Conservation (phyloP, 163 green algal species). For the Picocystis sp. region DNA sequence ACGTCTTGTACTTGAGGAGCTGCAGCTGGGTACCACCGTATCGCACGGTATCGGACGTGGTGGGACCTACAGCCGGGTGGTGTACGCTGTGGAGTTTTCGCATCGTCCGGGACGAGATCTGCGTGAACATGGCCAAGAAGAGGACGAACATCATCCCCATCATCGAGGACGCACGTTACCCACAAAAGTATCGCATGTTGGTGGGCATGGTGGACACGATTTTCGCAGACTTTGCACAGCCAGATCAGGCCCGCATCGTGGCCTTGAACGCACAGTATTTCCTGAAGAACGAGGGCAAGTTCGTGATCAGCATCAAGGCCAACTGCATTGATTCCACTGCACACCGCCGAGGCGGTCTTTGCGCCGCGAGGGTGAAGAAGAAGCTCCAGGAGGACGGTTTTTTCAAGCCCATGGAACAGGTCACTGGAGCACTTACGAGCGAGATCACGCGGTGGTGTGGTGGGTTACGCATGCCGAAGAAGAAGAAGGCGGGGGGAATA, state of each 20-base stretch:
- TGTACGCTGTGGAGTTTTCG: conserved; percentile 99
- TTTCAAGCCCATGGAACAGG: conserved; percentile 96
- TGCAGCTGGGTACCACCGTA: conserved; percentile 73
- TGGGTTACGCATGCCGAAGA: conserved; percentile 51
- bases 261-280: conserved; percentile 94
- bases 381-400: conserved; percentile 95
- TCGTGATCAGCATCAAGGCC: conserved; percentile 98
- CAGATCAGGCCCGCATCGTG: conserved; percentile 88
- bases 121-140: conserved; percentile 99
- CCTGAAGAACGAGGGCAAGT: conserved; percentile 92
- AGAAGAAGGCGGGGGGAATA: conserved; percentile 19
- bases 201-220: conserved; percentile 98
- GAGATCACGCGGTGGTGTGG: conserved; percentile 91
- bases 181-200: conserved; percentile 98
- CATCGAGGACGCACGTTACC: conserved; percentile 97
- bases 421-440: conserved; percentile 99
- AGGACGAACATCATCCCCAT: conserved; percentile 98
- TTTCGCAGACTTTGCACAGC: conserved; percentile 98
- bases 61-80: conserved; percentile 76
- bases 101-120: conserved; percentile 86
- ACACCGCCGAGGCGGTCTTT: conserved; percentile 92
- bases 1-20: conserved; percentile 95
- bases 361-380: conserved; percentile 92
- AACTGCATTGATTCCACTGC: conserved; percentile 98
- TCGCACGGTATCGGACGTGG: conserved; percentile 90